phyloP scores from a whole-genome alignment of 1,284 basidiomycete genomes.

The Microbotryum scabiosae region DNA sequence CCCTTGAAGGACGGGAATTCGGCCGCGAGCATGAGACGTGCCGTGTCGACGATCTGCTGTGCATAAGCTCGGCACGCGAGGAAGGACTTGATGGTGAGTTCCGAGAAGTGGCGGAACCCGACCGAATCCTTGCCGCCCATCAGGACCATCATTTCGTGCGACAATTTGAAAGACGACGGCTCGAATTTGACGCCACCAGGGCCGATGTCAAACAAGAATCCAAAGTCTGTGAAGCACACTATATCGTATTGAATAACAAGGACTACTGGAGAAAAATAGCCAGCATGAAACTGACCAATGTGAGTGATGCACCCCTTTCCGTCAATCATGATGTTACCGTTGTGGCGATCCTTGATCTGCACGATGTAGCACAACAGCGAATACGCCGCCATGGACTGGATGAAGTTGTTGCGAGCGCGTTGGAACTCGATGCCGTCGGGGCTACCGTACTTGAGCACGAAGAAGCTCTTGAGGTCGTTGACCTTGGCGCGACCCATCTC shows the following conservation, averaged over 20 bases:
- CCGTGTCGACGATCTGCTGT: conserved; percentile 78
- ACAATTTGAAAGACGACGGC: conserved; percentile 93
- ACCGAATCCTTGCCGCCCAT: conserved; percentile 93
- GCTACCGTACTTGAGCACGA: conserved; percentile 87
- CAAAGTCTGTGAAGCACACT: conserved; percentile 61
- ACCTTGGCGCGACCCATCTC: conserved; percentile 99
- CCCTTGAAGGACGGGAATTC: conserved; percentile 95
- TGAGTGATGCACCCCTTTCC: conserved; percentile 93
- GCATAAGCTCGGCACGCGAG: conserved; percentile 85
- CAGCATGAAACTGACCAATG: conserved; percentile 54
- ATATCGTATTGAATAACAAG: conserved; percentile 9
- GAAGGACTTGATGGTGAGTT: conserved; percentile 92
- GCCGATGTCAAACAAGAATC: conserved; percentile 94
- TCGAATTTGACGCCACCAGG: conserved; percentile 81
- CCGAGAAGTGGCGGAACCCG: conserved; percentile 88
- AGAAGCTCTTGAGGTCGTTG: conserved; percentile 91
- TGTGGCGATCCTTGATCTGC: conserved; percentile 96
- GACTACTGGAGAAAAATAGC: not conserved
- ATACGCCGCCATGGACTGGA: conserved; percentile 98
- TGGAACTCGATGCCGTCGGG: conserved; percentile 86
- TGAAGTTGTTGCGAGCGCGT: conserved; percentile 86
- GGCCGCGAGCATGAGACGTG: conserved; percentile 89
- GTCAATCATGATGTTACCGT: conserved; percentile 99
- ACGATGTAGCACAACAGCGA: conserved; percentile 97
- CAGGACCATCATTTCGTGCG: conserved; percentile 92